phyloP scores from a whole-genome alignment of 208 protist species.

The Leishmania martiniquensis region DNA sequence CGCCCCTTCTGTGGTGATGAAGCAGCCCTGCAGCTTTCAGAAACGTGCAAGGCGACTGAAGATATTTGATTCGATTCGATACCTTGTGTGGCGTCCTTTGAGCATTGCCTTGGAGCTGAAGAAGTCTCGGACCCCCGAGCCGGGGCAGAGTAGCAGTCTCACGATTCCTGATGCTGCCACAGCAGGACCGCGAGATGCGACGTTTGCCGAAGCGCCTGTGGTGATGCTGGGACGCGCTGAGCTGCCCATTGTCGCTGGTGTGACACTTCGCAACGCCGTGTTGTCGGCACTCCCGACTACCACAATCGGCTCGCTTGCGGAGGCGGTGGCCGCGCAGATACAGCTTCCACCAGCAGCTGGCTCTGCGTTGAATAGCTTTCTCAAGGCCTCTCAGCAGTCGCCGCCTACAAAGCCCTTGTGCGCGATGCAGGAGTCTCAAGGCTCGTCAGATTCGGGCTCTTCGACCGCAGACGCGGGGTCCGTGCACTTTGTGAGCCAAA shows the following conservation, averaged over 20 bases:
- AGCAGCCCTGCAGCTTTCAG: slow-evolving; percentile 36
- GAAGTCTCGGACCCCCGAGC: not conserved
- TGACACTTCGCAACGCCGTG: slow-evolving; percentile 11
- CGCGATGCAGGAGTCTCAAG: slow-evolving; percentile 11
- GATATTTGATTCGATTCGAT: slow-evolving; percentile 21
- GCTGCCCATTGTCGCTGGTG: slow-evolving; percentile 12
- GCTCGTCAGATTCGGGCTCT: not conserved
- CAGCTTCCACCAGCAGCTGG: not conserved
- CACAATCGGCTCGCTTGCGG: slow-evolving; percentile 21
- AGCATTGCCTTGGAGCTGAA: not conserved
- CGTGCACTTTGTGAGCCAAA: slow-evolving; percentile 4
- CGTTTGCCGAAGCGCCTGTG: not conserved
- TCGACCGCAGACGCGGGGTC: not conserved
- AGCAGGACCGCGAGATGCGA: not conserved
- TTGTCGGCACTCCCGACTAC: slow-evolving; percentile 26
- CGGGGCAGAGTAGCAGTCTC: no score
- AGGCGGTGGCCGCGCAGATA: slow-evolving; percentile 28
- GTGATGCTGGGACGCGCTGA: slow-evolving; percentile 4
- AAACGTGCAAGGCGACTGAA: slow-evolving; percentile 30
- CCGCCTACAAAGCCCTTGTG: not conserved
- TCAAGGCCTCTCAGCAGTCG: not conserved
- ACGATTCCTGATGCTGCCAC: not conserved
- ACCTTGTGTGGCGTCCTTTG: slow-evolving; percentile 25
- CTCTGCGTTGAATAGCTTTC: not conserved
- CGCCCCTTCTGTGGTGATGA: slow-evolving; percentile 24